These are phyloP conservation scores for Coffea eugenioides DNA, from an alignment of 257 asterid species.

Conservation along the genomic window DNA sequence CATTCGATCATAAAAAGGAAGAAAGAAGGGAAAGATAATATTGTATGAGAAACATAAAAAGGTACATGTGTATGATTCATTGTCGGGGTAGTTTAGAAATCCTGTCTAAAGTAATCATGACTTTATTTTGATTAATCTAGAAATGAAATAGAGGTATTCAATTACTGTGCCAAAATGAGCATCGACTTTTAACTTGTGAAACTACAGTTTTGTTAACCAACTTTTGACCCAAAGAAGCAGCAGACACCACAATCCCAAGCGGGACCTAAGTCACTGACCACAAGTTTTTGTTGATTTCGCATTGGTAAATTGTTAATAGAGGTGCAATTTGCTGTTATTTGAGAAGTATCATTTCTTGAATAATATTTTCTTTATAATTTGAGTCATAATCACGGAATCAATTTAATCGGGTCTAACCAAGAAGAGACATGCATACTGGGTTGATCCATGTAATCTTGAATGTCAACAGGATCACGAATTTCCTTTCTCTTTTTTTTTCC, in stretches of 20 bases:
- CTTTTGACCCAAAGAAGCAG: constrained; percentile 2
- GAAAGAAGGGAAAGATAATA: background rate
- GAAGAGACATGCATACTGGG: background rate
- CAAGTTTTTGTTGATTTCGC: background rate
- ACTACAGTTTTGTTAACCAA: background rate
- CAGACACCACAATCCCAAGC: background rate
- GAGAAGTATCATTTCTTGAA: background rate
- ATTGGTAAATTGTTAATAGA: too few relatives aligned
- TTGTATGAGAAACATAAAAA: background rate
- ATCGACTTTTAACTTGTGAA: background rate
- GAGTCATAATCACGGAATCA: background rate
- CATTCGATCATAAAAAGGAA: background rate
- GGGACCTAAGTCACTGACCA: too few relatives aligned
- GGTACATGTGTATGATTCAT: background rate
- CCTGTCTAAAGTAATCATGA: constrained; percentile 10
- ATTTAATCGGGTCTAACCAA: background rate
- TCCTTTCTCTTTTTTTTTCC: background rate
- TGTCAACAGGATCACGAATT: background rate
- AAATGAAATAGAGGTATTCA: background rate
- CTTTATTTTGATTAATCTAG: background rate
- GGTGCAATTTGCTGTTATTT: background rate
- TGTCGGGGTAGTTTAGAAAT: background rate
- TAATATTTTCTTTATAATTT: background rate
- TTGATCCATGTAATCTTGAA: background rate
- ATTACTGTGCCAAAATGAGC: background rate